Base-by-base conservation (phyloP, 257 asterid species). In the Solanum pennellii region DNA sequence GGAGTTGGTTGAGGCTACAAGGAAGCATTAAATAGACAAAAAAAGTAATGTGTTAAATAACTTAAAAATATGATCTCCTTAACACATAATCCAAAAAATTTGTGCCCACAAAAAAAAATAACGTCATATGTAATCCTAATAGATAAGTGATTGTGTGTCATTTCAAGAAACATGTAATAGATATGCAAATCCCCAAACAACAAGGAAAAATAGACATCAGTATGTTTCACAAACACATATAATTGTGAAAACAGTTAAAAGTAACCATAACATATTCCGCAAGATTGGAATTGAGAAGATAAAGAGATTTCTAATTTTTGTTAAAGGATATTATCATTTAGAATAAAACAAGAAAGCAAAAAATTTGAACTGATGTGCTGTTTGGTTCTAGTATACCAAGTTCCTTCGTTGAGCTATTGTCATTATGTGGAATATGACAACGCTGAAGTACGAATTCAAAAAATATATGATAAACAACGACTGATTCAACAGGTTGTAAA, bases 391-490 rank as follows among this genome's bases (percentile, higher is more conserved):
- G 90, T 94, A 95, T 86, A 97, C 99, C 98, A 93, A 90, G 89
- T 95, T 97, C 89, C 99, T 97, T 99, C 99, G 95, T 47, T 94
- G 99, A 80, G 98, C 99, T 90, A 96, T 93, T 49, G 99, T 95
- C 96, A 94, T 94, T 87, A 99, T 99, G 86, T 97, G 99, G 93
- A 97, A 97, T 62, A 97, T 92, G 87, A 96, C 99, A 89, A 95
- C 88, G 87, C 99, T 95, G 89, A 97, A 95, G 89, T 95, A 94
- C 9, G 99, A 91, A 93, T 97, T 99, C 86, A 97, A 93, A 97
- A 88, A 83, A 97, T 97, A 91, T 95, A 87, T 96, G 96, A 89
- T 97, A 99, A 6, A 98, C 94, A 66, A 95, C 89, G 85, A 97
- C 94, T 80, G 99, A 95, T 77, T 93, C 93, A 85, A 97, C 99